phyloP scores from a whole-genome alignment of 495 filamentous ascomycete genomes.

The Penicillium crystallinum region DNA sequence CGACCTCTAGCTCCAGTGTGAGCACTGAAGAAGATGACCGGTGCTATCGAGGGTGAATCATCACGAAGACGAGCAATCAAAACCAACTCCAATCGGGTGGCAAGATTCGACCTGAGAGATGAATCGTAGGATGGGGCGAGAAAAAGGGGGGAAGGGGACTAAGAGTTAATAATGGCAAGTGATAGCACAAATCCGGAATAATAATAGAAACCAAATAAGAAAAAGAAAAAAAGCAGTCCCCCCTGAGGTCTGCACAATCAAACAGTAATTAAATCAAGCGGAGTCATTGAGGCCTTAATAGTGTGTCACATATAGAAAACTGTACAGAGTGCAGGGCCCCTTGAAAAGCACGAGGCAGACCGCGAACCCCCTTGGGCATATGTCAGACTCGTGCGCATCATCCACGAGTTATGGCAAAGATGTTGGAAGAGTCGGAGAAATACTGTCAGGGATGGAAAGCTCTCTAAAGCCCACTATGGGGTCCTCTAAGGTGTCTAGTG shows the following conservation, averaged over 20 bases:
- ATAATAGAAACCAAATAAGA: neutral
- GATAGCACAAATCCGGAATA: too few relatives aligned
- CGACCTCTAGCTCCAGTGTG: too few relatives aligned
- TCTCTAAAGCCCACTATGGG: conserved; percentile 4
- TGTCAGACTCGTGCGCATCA: conserved; percentile 17
- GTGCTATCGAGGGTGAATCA: too few relatives aligned
- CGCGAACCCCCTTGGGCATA: conserved; percentile 10
- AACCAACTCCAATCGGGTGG: too few relatives aligned
- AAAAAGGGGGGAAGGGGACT: neutral
- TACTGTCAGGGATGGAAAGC: neutral
- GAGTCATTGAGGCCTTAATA: neutral
- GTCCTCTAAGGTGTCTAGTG: conserved; percentile 6
- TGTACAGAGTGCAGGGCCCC: neutral
- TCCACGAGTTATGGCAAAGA: neutral
- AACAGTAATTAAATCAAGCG: neutral
- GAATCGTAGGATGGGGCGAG: neutral
- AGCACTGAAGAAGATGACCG: too few relatives aligned
- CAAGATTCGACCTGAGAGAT: neutral
- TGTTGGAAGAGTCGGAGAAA: too few relatives aligned
- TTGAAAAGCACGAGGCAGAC: conserved; percentile 22
- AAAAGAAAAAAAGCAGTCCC: neutral
- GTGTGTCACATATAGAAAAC: conserved; percentile 6
- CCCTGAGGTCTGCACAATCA: neutral
- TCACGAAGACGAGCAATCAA: too few relatives aligned
- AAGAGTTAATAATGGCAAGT: too few relatives aligned